phyloP scores from a whole-genome alignment of 768 basidiomycete species.

The Hypsizygus marmoreus region DNA sequence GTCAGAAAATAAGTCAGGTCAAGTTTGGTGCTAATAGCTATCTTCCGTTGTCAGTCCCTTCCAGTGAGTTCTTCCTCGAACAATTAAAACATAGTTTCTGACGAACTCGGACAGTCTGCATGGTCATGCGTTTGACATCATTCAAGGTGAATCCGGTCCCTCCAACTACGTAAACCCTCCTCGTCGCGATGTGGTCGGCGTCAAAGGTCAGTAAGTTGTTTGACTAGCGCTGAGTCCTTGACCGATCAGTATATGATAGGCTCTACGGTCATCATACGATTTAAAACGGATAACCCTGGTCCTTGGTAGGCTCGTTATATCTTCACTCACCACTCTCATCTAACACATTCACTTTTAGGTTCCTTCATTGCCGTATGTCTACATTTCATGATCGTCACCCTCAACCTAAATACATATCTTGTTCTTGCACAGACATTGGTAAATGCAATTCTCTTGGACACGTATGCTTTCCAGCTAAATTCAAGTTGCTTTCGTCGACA shows the following conservation, averaged over 20 bases:
- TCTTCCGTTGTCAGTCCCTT: conserved; percentile 17
- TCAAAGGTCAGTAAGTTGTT: conserved; percentile 1
- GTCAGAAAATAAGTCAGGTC: no score
- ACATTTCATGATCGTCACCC: background rate
- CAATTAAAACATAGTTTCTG: no score
- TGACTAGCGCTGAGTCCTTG: background rate
- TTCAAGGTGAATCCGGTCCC: conserved; percentile 19
- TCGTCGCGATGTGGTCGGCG: conserved; percentile 26
- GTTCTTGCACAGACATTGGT: background rate
- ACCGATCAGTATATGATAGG: no score
- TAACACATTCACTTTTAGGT: conserved; percentile 6
- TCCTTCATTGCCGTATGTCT: background rate
- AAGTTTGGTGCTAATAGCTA: conserved; percentile 6
- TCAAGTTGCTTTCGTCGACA: background rate
- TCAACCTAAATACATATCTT: background rate
- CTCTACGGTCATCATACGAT: no score
- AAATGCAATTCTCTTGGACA: background rate
- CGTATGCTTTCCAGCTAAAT: background rate
- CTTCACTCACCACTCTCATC: no score
- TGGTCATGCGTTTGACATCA: conserved; percentile 29
- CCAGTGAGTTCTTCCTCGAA: conserved; percentile 15
- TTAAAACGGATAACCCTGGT: no score
- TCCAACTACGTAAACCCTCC: conserved; percentile 25
- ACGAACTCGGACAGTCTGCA: no score
- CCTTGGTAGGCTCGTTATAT: no score